Percentiles rank a stretch among this genome's conserved stretches.
These are phyloP conservation scores for Candida ficus DNA, from an alignment of 805 yeast genomes.

Conservation along the genomic window DNA sequence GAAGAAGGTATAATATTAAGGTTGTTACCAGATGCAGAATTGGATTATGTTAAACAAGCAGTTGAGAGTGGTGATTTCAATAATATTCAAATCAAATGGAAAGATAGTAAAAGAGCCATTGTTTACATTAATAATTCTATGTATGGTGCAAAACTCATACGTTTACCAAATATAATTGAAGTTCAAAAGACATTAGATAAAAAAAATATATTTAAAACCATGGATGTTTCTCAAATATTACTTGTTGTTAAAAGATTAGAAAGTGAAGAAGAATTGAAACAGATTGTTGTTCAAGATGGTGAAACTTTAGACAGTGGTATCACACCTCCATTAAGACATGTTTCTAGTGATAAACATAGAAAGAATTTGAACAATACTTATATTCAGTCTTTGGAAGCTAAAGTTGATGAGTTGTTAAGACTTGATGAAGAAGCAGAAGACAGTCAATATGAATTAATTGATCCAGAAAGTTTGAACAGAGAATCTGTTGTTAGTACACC, in stretches of 20 bases:
- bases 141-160: constrained; percentile 83
- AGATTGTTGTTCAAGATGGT: constrained; percentile 30
- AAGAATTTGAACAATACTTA: constrained; percentile 64
- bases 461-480: constrained; percentile 36
- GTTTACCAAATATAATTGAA: constrained; percentile 84
- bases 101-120: constrained; percentile 74
- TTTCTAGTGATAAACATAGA: constrained; percentile 64
- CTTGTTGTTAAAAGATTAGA: constrained; percentile 57
- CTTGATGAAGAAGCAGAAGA: constrained; percentile 83
- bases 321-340: constrained; percentile 73
- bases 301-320: constrained; percentile 59
- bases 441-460: constrained; percentile 69
- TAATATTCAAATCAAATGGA: constrained; percentile 74
- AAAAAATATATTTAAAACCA: constrained; percentile 81
- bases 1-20: constrained; percentile 84
- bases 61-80: constrained; percentile 73
- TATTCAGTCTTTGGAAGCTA: constrained; percentile 71
- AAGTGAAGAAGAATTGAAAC: constrained; percentile 42
- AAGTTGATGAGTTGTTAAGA: constrained; percentile 69
- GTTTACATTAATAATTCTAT: constrained; percentile 62
- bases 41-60: constrained; percentile 71
- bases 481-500: constrained; percentile 21
- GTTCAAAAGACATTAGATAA: constrained; percentile 83
- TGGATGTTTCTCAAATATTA: constrained; percentile 83
- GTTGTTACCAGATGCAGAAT: constrained; percentile 59